phyloP scores from a whole-genome alignment of 2,329 filamentous ascomycete genomes.

The Rachicladosporium sp. region DNA sequence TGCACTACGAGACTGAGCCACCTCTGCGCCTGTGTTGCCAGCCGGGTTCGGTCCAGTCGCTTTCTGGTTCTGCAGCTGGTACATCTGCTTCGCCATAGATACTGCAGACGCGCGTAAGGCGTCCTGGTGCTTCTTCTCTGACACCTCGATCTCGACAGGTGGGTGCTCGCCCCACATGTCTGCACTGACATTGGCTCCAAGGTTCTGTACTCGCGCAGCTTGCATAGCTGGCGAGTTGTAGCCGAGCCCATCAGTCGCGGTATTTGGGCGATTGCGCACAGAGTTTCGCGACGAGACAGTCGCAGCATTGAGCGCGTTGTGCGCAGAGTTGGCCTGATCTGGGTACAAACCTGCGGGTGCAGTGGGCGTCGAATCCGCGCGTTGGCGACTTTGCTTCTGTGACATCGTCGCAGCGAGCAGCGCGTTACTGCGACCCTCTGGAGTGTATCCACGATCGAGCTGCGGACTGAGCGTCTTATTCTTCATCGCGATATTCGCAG shows the following conservation, averaged over 20 bases:
- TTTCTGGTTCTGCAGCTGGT: slow-evolving; percentile 44
- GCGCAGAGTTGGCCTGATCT: slow-evolving; percentile 46
- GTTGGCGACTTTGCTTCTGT: slow-evolving; percentile 48
- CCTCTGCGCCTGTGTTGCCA: slow-evolving; percentile 12
- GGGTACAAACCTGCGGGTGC: slow-evolving; percentile 35
- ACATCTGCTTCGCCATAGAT: slow-evolving; percentile 84
- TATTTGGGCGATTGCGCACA: slow-evolving; percentile 4
- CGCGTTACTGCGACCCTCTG: slow-evolving; percentile 49
- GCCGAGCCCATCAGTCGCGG: slow-evolving; percentile 26
- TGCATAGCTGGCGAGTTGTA: slow-evolving; percentile 40
- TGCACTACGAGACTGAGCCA: slow-evolving; percentile 20
- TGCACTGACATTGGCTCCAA: slow-evolving; percentile 55
- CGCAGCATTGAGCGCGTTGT: slow-evolving; percentile 62
- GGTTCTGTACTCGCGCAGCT: slow-evolving; percentile 50
- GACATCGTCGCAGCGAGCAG: slow-evolving; percentile 66
- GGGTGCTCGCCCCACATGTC: slow-evolving; percentile 71
- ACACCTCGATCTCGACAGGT: slow-evolving; percentile 56
- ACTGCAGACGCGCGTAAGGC: slow-evolving; percentile 70
- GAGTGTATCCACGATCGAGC: slow-evolving; percentile 34
- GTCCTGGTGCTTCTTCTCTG: slow-evolving; percentile 61
- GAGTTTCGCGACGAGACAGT: slow-evolving; percentile 50
- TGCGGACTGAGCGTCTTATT: slow-evolving; percentile 36
- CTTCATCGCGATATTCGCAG: slow-evolving; percentile 56
- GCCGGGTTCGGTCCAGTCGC: slow-evolving; percentile 11
- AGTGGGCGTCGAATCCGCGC: slow-evolving; percentile 49